These are phyloP conservation scores for Mycotypha africana DNA, from an alignment of 371 early-diverging fungal genomes.

Conservation along the genomic window DNA sequence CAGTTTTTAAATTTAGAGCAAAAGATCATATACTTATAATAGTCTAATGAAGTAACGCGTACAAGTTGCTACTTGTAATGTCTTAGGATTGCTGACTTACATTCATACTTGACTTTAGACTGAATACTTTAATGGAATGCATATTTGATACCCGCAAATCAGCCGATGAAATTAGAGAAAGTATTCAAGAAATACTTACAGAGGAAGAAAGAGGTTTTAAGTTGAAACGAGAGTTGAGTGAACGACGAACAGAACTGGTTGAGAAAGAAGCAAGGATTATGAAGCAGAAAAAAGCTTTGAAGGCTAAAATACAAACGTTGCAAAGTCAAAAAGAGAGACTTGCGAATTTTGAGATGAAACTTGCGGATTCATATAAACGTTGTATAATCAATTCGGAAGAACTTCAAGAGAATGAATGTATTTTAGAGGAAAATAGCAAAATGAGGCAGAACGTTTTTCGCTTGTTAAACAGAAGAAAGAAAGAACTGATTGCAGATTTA, in stretches of 20 bases:
- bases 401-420: slow-evolving; percentile 35
- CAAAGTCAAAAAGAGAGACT: slow-evolving; percentile 3
- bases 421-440: slow-evolving; percentile 41
- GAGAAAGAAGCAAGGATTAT: slow-evolving; percentile 13
- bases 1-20: slow-evolving; percentile 14
- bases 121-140: slow-evolving; percentile 52
- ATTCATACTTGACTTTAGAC: too few relatives aligned
- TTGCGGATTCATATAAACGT: slow-evolving; percentile 22
- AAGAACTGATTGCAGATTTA: slow-evolving; percentile 54
- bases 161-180: slow-evolving; percentile 39
- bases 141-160: slow-evolving; percentile 53
- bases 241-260: slow-evolving; percentile 4
- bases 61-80: too few relatives aligned
- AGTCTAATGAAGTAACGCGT: slow-evolving; percentile 38
- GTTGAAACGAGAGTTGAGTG: slow-evolving; percentile 28
- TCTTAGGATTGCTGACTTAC: too few relatives aligned
- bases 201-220: slow-evolving; percentile 36
- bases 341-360: slow-evolving; percentile 4
- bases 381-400: slow-evolving; percentile 30
- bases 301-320: not conserved
- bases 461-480: slow-evolving; percentile 40
- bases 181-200: slow-evolving; percentile 35
- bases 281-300: slow-evolving; percentile 11
- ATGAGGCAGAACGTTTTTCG: slow-evolving; percentile 38
- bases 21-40: slow-evolving; percentile 50